Evolutionary conservation across 352 stramenopile species (phyloP), one percentile per base, ranked within the genome.

Genomic region (Globisporangium mamillatum): DNA sequence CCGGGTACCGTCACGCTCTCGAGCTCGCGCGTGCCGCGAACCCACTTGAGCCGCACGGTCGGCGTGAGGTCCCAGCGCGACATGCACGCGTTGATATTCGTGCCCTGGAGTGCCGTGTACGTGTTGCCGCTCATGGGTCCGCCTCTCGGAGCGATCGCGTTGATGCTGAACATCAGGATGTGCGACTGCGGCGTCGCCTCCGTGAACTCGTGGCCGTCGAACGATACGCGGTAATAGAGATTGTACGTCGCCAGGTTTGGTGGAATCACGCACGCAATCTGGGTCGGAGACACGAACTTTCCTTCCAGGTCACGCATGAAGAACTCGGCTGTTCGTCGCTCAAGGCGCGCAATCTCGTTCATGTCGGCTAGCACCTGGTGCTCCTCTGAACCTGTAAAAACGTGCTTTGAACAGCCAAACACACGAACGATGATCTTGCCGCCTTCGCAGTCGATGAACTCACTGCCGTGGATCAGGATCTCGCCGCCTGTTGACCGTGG

Each of bases 111-210:
- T 1, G 80, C 75, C 1, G 81, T 77, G 67, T 93, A 93, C 41
- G 85, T 93, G 68, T 90, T 91, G 0, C 85, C 85, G 38, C 77
- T 90, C 14, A 89, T 76, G 4, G 85, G 85, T 4, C 85, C 85
- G 14, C 82, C 85, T 25, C 81, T 80, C 0, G 85, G 85, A 1
- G 81, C 67, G 8, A 93, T 70, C 1, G 70, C 48, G 41, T 80
- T 75, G 9, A 84, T 73, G 32, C 82, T 91, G 52, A 85, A 93
- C 32, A 93, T 34, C 22, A 88, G 57, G 9, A 93, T 52, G 22
- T 71, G 80, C 0, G 82, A 75, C 0, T 46, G 44, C 0, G 57
- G 8, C 0, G 78, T 74, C 2, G 79, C 81, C 25, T 77, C 57
- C 0, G 81, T 90, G 52, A 91, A 91, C 3, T 74, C 66, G 0